Percentiles rank a stretch among this genome's conserved stretches.
phyloP scores from a whole-genome alignment of 2,329 filamentous ascomycete species.

The Epichloe coenophiala region DNA sequence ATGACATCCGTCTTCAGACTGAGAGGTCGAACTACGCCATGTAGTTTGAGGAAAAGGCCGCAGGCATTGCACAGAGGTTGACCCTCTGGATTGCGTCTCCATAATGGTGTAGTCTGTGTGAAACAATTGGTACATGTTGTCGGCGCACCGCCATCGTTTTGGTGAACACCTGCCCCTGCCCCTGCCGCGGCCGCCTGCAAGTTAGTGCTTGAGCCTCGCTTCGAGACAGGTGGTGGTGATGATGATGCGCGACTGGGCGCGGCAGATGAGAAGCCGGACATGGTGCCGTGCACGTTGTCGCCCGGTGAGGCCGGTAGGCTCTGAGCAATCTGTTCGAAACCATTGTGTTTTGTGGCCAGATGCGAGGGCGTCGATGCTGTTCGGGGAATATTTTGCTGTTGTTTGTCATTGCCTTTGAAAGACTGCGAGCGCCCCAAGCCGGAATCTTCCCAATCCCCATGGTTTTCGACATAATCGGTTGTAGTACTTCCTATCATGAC shows the following conservation, averaged over 20 bases:
- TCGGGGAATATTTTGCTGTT: conserved; percentile 64
- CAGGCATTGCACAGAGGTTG: conserved; percentile 98
- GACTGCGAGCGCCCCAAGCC: conserved; percentile 59
- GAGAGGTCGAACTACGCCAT: conserved; percentile 89
- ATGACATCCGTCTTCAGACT: conserved; percentile 97
- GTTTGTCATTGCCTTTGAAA: conserved; percentile 59
- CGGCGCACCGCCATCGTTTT: conserved; percentile 43
- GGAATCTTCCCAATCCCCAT: conserved; percentile 59
- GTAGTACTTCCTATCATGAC: conserved; percentile 70
- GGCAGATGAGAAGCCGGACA: conserved; percentile 62
- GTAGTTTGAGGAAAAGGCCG: conserved; percentile 86
- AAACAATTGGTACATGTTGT: conserved; percentile 91
- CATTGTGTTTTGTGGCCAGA: conserved; percentile 27
- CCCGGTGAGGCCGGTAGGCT: conserved; percentile 58
- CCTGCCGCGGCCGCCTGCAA: conserved; percentile 27
- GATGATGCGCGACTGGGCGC: conserved; percentile 49
- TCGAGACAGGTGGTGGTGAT: conserved; percentile 34
- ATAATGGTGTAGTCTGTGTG: conserved; percentile 92
- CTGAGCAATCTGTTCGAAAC: conserved; percentile 38
- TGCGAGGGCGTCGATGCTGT: conserved; percentile 61
- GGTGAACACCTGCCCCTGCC: conserved; percentile 23
- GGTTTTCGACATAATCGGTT: conserved; percentile 66
- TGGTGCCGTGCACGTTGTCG: conserved; percentile 36
- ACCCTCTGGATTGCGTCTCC: conserved; percentile 92
- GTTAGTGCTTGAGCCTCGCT: conserved; percentile 47